These are phyloP conservation scores for Rutstroemia sydowiana DNA, from an alignment of 2,329 filamentous ascomycete genomes.

Conservation along the genomic window DNA sequence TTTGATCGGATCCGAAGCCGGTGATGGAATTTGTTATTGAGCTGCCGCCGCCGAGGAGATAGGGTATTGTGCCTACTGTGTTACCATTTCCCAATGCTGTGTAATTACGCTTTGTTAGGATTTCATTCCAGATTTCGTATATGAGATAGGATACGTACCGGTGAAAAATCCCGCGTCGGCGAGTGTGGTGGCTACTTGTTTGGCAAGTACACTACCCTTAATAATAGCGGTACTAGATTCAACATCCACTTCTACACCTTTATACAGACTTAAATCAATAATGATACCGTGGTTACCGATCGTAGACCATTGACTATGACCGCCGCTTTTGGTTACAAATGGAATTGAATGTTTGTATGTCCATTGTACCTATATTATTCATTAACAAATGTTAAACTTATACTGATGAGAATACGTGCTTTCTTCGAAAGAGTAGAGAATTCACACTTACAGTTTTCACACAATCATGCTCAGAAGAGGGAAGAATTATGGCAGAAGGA, in stretches of 20 bases:
- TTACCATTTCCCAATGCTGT: conserved; percentile 28
- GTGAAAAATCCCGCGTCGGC: conserved; percentile 1
- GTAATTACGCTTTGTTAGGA: not conserved
- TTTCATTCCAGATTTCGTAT: not conserved
- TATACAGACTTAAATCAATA: conserved; percentile 22
- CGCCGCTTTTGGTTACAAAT: conserved; percentile 23
- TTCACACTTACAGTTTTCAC: conserved; percentile 8
- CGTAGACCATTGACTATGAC: conserved; percentile 26
- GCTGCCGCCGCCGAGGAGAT: conserved; percentile 13
- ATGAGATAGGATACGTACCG: not conserved
- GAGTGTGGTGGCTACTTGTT: not conserved
- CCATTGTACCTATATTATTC: conserved; percentile 6
- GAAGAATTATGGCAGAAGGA: conserved; percentile 15
- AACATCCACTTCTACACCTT: conserved; percentile 16
- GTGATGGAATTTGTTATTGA: conserved; percentile 6
- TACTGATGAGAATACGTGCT: not conserved
- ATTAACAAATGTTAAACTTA: no score
- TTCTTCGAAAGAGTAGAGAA: no score
- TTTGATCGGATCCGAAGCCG: conserved; percentile 24
- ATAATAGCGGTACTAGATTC: conserved; percentile 13
- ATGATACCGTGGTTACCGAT: conserved; percentile 22
- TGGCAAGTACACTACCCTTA: not conserved
- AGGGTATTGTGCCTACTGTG: conserved; percentile 27
- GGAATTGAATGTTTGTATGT: conserved; percentile 9
- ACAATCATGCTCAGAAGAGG: conserved; percentile 11